These are phyloP conservation scores for Rossbeevera mucosa DNA, from an alignment of 768 basidiomycete genomes.

Conservation along the genomic window DNA sequence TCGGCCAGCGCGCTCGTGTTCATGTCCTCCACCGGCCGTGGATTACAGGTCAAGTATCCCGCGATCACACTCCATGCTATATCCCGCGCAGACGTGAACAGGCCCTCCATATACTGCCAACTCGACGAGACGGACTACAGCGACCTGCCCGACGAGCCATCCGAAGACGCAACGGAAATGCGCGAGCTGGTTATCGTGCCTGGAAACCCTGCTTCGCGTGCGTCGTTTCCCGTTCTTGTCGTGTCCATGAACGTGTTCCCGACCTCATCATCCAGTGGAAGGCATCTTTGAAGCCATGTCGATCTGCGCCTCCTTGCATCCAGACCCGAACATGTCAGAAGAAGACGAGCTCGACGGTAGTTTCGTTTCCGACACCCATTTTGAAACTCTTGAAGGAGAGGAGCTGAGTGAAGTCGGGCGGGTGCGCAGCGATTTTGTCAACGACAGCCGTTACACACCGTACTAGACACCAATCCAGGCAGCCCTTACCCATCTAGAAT, in stretches of 20 bases:
- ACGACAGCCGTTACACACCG: conserved; percentile 72
- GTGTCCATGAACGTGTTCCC: neutral
- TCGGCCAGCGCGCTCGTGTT: conserved; percentile 65
- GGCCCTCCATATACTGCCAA: conserved; percentile 87
- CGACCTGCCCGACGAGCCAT: conserved; percentile 34
- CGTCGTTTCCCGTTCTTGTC: conserved; percentile 29
- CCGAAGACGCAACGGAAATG: conserved; percentile 48
- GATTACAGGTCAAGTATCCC: conserved; percentile 85
- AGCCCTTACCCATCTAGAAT: conserved; percentile 77
- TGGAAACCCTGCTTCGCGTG: conserved; percentile 51
- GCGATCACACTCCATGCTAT: conserved; percentile 91
- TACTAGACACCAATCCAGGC: conserved; percentile 77
- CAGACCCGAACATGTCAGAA: conserved; percentile 48
- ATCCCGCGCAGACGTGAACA: conserved; percentile 55
- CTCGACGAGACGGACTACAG: conserved; percentile 61
- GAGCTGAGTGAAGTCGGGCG: conserved; percentile 85
- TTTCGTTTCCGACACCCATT: conserved; percentile 47
- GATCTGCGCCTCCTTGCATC: conserved; percentile 78
- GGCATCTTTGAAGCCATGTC: conserved; percentile 85
- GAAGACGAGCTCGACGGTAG: conserved; percentile 50
- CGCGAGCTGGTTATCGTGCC: conserved; percentile 81
- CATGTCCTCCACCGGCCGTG: conserved; percentile 62
- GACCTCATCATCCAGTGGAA: conserved; percentile 52
- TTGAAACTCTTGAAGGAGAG: conserved; percentile 53
- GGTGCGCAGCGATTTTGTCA: conserved; percentile 88